phyloP scores from a whole-genome alignment of 2,329 filamentous ascomycete species.

The Talaromyces sp. region DNA sequence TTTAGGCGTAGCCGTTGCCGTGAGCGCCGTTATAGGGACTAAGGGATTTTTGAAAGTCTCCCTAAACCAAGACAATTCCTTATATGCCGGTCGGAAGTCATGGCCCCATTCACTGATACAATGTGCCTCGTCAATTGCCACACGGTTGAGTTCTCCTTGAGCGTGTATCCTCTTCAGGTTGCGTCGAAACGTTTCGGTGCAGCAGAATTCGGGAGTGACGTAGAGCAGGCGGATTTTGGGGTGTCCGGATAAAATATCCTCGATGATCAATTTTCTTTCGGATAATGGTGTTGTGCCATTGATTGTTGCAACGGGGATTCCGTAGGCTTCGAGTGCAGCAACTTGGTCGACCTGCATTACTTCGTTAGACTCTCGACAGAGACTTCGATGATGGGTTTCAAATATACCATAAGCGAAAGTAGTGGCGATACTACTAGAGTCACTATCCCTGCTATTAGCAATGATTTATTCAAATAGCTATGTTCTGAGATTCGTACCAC shows the following conservation, averaged over 20 bases:
- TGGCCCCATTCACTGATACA: constrained; percentile 99
- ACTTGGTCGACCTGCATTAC: constrained; percentile 80
- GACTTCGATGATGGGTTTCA: background rate
- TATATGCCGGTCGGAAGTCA: constrained; percentile 92
- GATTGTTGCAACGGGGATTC: constrained; percentile 77
- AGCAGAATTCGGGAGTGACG: constrained; percentile 87
- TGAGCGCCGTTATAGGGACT: constrained; percentile 88
- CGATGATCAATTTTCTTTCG: constrained; percentile 67
- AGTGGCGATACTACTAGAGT: constrained; percentile 89
- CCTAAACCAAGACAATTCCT: constrained; percentile 75
- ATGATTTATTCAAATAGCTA: background rate
- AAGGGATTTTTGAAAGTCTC: constrained; percentile 66
- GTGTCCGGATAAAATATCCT: constrained; percentile 83
- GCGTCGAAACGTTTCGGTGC: constrained; percentile 70
- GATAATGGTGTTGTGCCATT: constrained; percentile 72
- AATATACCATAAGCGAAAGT: constrained; percentile 75
- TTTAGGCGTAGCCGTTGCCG: constrained; percentile 78
- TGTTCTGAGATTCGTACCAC: constrained; percentile 57
- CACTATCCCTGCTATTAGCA: constrained; percentile 48
- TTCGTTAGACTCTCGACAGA: background rate
- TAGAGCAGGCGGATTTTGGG: constrained; percentile 81
- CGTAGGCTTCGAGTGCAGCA: constrained; percentile 67
- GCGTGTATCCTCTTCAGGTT: constrained; percentile 69
- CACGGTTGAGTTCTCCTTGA: constrained; percentile 78
- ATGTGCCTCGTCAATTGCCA: constrained; percentile 92